A percentile compares a stretch with the other conserved stretches of the same genome.
Conservation (phyloP, 192 early-diverging fungal genomes). For the Dissophora globulifera region DNA sequence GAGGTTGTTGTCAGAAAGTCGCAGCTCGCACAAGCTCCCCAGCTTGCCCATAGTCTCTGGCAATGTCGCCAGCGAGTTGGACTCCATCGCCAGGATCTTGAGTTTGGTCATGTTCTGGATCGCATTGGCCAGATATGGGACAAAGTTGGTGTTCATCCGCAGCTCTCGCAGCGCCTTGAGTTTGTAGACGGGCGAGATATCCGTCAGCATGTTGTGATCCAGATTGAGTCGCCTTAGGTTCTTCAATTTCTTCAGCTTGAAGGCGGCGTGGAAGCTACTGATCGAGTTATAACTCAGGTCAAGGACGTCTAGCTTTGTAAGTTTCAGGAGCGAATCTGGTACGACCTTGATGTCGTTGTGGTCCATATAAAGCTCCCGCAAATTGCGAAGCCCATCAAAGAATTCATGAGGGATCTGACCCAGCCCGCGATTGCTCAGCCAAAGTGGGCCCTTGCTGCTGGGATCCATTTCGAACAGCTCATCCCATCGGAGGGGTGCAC, state of each 20-base stretch:
- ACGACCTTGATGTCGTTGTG: slow-evolving; percentile 57
- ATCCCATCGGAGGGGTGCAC: slow-evolving; percentile 49
- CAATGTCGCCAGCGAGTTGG: slow-evolving; percentile 44
- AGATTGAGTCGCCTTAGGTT: slow-evolving; percentile 54
- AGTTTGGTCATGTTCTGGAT: slow-evolving; percentile 54
- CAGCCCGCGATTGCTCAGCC: slow-evolving; percentile 38
- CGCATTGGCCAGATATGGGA: slow-evolving; percentile 32
- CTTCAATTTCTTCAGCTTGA: slow-evolving; percentile 54
- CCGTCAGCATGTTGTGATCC: slow-evolving; percentile 56
- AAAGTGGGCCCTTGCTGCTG: slow-evolving; percentile 50
- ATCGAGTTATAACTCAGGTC: slow-evolving; percentile 59
- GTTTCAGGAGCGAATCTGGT: slow-evolving; percentile 56
- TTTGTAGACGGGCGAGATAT: slow-evolving; percentile 54
- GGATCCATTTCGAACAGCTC: slow-evolving; percentile 53
- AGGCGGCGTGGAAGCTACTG: slow-evolving; percentile 53
- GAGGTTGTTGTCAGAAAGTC: slow-evolving; percentile 53
- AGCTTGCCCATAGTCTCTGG: slow-evolving; percentile 56
- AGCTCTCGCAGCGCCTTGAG: slow-evolving; percentile 54
- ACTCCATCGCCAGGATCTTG: slow-evolving; percentile 51
- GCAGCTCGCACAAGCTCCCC: slow-evolving; percentile 47
- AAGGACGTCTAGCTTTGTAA: slow-evolving; percentile 56
- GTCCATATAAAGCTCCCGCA: slow-evolving; percentile 58
- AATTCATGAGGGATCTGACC: slow-evolving; percentile 56
- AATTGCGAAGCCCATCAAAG: slow-evolving; percentile 53
- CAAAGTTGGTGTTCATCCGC: slow-evolving; percentile 55